Evolutionary conservation across 2,329 filamentous ascomycete genomes (phyloP), one percentile per base, ranked within the genome.

Genomic region (Verticillium klebahnii): DNA sequence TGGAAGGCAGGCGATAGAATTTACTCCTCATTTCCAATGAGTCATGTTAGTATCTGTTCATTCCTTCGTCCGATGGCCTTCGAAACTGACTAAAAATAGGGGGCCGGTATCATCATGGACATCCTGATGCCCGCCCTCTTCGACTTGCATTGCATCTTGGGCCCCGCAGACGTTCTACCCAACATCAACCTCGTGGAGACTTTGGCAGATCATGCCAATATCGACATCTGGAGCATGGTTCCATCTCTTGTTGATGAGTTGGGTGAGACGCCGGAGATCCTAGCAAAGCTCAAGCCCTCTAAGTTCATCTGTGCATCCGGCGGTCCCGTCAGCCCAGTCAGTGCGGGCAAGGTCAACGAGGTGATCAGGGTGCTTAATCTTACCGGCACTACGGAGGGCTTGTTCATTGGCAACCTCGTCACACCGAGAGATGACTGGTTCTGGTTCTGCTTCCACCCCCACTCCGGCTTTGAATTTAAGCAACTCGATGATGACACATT

Each of bases 91-190:
- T 25, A 61, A 29, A 23, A n/a, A 57, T 34, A 75, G 75, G 74
- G 74, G 1, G 76, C 77, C 0, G 77, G 77, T 15, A 73, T 78
- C 5, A 73, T 79, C 17, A 78, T 78, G 74, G 63, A 79, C 60
- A 73, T 78, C 23, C 39, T 78, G 0, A 68, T 78, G 65, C 75
- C 76, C 0, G 68, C 72, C 0, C 67, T 78, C 1, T 77, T 74
- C 19, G 63, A 67, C 7, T 61, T 78, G 0, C 73, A 70, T 5
- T 76, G 74, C 58, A 60, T 78, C 9, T 58, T 78, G 29, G 76
- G 76, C 0, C 76, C 77, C 1, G 50, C 64, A 2, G 68, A 67
- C 1, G 69, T 76, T 1, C 61, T 77, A 0, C 74, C 75, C 1
- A 77, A 77, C 55, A 67, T 78, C 1, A 66, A 69, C 1, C 64